Conservation (phyloP, 177 flowering plant species). For the Tripterygium wilfordii region DNA sequence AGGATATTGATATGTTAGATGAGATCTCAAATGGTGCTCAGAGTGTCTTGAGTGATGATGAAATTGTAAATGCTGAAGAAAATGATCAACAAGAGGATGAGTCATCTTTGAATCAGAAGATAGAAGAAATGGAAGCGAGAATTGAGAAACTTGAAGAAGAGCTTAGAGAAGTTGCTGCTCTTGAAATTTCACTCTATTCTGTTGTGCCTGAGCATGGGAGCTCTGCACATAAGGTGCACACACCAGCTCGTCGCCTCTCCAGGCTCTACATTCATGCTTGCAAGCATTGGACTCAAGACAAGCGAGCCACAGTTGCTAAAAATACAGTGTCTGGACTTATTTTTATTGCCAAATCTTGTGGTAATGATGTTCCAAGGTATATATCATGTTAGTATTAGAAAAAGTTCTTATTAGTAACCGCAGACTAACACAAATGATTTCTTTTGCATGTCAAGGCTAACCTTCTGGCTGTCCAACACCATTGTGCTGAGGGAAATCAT, state of each 20-base stretch:
- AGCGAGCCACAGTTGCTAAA: constrained; percentile 76
- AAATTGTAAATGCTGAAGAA: constrained; percentile 35
- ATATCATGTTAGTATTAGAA: neutral
- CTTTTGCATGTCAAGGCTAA: constrained; percentile 49
- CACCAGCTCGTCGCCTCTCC: constrained; percentile 97
- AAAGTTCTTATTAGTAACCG: neutral
- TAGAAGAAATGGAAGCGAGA: constrained; percentile 73
- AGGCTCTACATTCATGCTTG: constrained; percentile 92
- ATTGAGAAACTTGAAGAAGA: constrained; percentile 87
- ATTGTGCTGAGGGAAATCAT: constrained; percentile 84
- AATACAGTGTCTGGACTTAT: constrained; percentile 90
- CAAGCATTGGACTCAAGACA: constrained; percentile 80
- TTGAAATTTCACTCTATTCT: constrained; percentile 95
- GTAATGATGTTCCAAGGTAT: constrained; percentile 93
- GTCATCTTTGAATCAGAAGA: constrained; percentile 35
- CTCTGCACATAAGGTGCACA: constrained; percentile 96
- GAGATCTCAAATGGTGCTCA: constrained; percentile 48
- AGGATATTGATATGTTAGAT: constrained; percentile 46
- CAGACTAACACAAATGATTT: neutral
- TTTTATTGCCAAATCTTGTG: constrained; percentile 81
- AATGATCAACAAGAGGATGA: constrained; percentile 36
- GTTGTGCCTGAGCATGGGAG: constrained; percentile 98
- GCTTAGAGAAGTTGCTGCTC: constrained; percentile 93
- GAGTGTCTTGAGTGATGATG: constrained; percentile 50
- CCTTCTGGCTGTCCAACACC: constrained; percentile 93